A percentile compares a stretch with the other conserved stretches of the same genome.
Evolutionary conservation across 345 rosid genomes (phyloP).

Genomic region (Gossypium longicalyx): DNA sequence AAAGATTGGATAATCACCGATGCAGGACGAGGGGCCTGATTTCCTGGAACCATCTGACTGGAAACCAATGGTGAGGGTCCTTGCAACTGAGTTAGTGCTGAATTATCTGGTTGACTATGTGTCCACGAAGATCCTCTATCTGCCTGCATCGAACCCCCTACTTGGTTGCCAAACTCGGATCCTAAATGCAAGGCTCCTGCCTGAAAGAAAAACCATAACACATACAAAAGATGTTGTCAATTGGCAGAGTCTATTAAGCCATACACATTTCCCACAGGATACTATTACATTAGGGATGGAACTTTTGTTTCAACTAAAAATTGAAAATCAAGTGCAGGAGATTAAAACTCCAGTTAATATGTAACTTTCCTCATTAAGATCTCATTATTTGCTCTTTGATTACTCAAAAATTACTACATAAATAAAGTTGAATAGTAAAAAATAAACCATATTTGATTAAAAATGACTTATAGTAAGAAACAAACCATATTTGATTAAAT

Average conservation of each 20-base stretch:
- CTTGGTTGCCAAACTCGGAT: conserved; percentile 52
- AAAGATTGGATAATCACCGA: conserved; percentile 34
- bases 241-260: background rate
- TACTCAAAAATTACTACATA: background rate
- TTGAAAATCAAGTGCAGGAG: background rate
- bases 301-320: background rate
- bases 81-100: conserved; percentile 43
- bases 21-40: conserved; percentile 59
- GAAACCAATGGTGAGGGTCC: conserved; percentile 45
- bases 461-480: background rate
- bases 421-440: background rate
- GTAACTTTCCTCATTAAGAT: background rate
- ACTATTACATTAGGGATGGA: background rate
- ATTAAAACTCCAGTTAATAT: background rate
- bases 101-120: conserved; percentile 55
- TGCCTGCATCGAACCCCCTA: conserved; percentile 46
- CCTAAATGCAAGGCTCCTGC: conserved; percentile 59
- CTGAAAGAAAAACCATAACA: conserved; percentile 33
- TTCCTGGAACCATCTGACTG: conserved; percentile 55
- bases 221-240: background rate
- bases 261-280: background rate
- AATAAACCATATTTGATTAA: background rate
- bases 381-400: background rate
- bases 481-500: background rate
- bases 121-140: conserved; percentile 85